Percentiles rank a stretch among this genome's conserved stretches.
These are phyloP conservation scores for Colletotrichum cuscutae DNA, from an alignment of 2,329 filamentous ascomycete genomes.

Conservation along the genomic window DNA sequence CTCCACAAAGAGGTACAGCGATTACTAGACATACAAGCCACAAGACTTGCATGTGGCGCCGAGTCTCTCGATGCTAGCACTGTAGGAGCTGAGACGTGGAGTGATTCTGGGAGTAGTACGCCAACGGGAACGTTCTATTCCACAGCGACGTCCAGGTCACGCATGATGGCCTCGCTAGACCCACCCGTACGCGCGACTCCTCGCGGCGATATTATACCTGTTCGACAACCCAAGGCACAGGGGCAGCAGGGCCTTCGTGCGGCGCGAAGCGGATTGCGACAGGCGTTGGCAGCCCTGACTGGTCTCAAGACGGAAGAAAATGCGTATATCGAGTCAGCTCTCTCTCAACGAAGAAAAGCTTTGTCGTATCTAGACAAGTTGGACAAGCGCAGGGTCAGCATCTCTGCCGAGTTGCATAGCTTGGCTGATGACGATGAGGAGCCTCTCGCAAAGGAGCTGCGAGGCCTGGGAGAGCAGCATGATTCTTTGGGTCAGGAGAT, in stretches of 20 bases:
- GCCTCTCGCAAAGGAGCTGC: conserved; percentile 69
- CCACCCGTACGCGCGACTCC: conserved; percentile 48
- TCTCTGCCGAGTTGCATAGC: conserved; percentile 61
- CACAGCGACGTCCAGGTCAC: conserved; percentile 49
- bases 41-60: conserved; percentile 53
- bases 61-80: conserved; percentile 24
- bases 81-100: conserved; percentile 45
- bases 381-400: conserved; percentile 59
- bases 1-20: conserved; percentile 59
- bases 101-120: conserved; percentile 54
- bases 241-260: conserved; percentile 67
- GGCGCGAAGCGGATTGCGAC: conserved; percentile 72
- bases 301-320: conserved; percentile 76
- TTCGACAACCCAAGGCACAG: conserved; percentile 63
- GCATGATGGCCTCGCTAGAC: conserved; percentile 55
- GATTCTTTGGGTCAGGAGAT: conserved; percentile 70
- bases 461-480: conserved; percentile 66
- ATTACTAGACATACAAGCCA: conserved; percentile 60
- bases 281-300: conserved; percentile 71
- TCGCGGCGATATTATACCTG: conserved; percentile 66
- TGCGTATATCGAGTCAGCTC: conserved; percentile 65
- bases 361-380: conserved; percentile 67
- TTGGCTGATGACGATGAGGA: conserved; percentile 67
- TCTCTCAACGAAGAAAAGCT: conserved; percentile 66
- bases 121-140: conserved; percentile 53